phyloP scores from a whole-genome alignment of 345 rosid genomes.

The Durio zibethinus region DNA sequence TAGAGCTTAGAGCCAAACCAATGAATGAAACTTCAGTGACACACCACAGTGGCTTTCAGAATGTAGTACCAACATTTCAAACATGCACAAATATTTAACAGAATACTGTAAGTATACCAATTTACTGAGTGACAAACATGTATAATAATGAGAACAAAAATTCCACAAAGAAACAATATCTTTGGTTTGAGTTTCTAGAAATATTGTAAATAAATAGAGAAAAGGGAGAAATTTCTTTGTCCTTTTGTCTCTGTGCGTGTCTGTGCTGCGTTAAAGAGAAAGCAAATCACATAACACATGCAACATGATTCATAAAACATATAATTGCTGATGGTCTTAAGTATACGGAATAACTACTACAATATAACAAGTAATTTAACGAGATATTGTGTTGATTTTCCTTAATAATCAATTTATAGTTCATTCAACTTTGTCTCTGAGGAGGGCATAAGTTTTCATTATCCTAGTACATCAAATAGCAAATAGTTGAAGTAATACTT shows the following conservation, averaged over 20 bases:
- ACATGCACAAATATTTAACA: background rate
- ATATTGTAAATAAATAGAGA: background rate
- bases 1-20: background rate
- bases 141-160: background rate
- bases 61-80: background rate
- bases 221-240: background rate
- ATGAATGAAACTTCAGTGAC: background rate
- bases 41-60: background rate
- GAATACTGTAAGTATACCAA: background rate
- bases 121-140: background rate
- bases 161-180: background rate
- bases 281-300: background rate
- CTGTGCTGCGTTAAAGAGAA: background rate
- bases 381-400: background rate
- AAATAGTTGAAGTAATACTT: background rate
- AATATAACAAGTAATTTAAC: background rate
- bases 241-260: background rate
- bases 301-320: background rate
- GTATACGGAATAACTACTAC: background rate
- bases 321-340: too few relatives aligned
- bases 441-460: background rate
- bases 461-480: background rate
- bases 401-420: background rate
- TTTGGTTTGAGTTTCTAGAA: background rate
- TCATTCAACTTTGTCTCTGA: background rate